Conservation (phyloP, 192 early-diverging fungal genomes). For the Rhizophlyctis rosea region DNA sequence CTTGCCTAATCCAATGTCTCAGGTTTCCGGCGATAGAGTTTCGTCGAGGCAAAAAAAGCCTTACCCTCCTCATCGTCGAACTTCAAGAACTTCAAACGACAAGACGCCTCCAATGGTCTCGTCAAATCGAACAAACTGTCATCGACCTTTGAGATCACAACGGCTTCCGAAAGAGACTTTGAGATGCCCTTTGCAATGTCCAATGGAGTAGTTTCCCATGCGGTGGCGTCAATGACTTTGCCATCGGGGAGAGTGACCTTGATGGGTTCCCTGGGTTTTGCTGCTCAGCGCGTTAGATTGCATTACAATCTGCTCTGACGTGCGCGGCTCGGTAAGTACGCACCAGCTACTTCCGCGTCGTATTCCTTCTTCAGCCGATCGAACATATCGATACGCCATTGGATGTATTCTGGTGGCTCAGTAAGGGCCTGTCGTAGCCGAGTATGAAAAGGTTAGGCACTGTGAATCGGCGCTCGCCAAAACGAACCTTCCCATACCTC, state of each 20-base stretch:
- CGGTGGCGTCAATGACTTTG: conserved; percentile 66
- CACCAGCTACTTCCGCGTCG: conserved; percentile 64
- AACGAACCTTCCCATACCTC: too few relatives aligned
- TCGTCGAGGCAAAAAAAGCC: not conserved
- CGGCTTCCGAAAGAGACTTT: conserved; percentile 85
- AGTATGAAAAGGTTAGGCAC: not conserved
- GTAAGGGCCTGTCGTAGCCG: too few relatives aligned
- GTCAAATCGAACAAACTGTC: conserved; percentile 84
- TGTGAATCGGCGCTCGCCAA: conserved; percentile 14
- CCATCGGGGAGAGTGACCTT: conserved; percentile 89
- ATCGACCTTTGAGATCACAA: conserved; percentile 93
- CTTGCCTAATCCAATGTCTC: conserved; percentile 47
- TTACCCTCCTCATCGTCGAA: conserved; percentile 89
- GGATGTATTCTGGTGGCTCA: conserved; percentile 74
- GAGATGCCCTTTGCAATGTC: conserved; percentile 82
- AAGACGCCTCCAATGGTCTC: conserved; percentile 79
- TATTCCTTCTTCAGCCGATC: conserved; percentile 64
- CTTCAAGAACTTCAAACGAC: conserved; percentile 83
- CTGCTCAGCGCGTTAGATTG: conserved; percentile 14
- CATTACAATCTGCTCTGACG: too few relatives aligned
- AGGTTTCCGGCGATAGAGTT: too few relatives aligned
- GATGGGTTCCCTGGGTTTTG: conserved; percentile 41
- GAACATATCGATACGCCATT: conserved; percentile 78
- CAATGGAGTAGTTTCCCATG: conserved; percentile 96
- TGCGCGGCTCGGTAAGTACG: not conserved